Evolutionary conservation across 441 rosid species (phyloP), one percentile per base, ranked within the genome.

Genomic region (Breynia disticha): DNA sequence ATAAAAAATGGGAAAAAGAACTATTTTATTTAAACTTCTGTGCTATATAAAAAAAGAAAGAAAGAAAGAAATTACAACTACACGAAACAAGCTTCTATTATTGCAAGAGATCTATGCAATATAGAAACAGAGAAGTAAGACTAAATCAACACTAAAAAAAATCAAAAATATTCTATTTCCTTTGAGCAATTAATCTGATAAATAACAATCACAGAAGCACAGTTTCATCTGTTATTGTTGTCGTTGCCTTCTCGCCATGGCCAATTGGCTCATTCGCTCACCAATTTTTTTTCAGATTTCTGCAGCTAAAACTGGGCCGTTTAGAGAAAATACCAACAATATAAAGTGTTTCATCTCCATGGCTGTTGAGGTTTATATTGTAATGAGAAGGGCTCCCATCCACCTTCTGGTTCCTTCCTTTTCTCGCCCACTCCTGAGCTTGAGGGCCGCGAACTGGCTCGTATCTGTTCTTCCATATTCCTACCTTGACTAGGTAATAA

Each of bases 371-470:
- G 77, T 64, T 76, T 74, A 61, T 64, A 68, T 41, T 63, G 71
- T 44, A 75, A 54, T 0, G 76, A 63, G 73, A 56, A 75, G 3
- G 60, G 57, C 22, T 90, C 97, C 95, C 95, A 78, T 20, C 87
- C 86, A 17, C 84, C 48, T 21, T 94, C 97, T 0, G 94, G 90
- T 66, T 90, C 95, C 76, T 87, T 86, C 59, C 96, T 78, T 71
- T 89, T 93, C 17, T 69, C 82, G 39, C 83, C 90, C 15, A 72
- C 60, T 35, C 78, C 77, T 8, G 91, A 76, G 72, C 86, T 76
- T 3, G 90, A 67, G 12, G 87, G 75, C 50, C 76, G 93, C 32
- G 72, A 60, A 61, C 59, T 72, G 56, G 65, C 71, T 67, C 84
- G 66, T 16, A 76, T 58, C 45, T 74, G 86, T 61, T 90, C 96